phyloP scores from a whole-genome alignment of 768 basidiomycete species.

The Naganishia kalamii region DNA sequence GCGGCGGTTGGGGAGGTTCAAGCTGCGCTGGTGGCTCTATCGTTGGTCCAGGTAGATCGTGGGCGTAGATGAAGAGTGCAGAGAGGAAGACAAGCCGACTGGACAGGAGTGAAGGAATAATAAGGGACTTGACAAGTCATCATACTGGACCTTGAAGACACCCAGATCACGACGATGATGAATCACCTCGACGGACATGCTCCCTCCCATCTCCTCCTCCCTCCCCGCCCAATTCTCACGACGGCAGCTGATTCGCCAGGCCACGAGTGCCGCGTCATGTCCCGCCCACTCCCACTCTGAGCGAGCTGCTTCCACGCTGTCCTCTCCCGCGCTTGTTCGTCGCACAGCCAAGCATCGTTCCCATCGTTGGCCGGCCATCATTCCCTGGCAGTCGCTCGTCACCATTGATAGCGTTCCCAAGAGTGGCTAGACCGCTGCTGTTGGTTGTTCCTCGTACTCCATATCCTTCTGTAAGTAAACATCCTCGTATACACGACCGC shows the following conservation, averaged over 20 bases:
- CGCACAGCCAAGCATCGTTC: not conserved
- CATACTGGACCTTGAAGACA: not conserved
- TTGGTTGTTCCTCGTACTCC: too few species aligned
- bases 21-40: not conserved
- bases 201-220: not conserved
- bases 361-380: not conserved
- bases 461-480: too few species aligned
- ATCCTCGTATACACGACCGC: too few species aligned
- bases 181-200: constrained; percentile 1
- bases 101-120: too few species aligned
- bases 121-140: not conserved
- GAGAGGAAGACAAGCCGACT: too few species aligned
- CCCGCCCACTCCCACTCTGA: not conserved
- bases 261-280: not conserved
- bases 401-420: not conserved
- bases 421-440: too few species aligned
- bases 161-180: not conserved
- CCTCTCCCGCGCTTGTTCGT: constrained; percentile 12
- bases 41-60: not conserved
- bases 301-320: not conserved
- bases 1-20: not conserved
- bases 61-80: too few species aligned
- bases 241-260: not conserved
- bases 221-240: not conserved
- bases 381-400: not conserved